Evolutionary conservation across 306 rosid genomes (phyloP), one percentile per base, ranked within the genome.

Genomic region (Fragaria nilgerrensis): DNA sequence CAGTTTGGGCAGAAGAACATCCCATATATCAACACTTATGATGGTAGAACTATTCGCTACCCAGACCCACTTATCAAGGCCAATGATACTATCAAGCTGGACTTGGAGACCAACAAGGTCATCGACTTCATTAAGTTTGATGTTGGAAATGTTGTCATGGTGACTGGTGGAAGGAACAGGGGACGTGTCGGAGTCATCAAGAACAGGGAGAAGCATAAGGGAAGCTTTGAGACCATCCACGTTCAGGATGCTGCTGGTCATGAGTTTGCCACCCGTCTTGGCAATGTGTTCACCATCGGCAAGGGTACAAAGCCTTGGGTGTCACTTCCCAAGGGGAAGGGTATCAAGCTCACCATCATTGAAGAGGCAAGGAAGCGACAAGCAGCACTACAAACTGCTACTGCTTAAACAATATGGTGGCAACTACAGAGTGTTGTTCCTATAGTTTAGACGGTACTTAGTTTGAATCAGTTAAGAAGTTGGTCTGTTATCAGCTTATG

Each of bases 141-240:
- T 75, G 93, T 90, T 12, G 96, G 98, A 12, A 90, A 93, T 25
- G 93, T 93, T 1, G 93, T 93, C 43, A 90, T 93, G 96, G 98
- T 90, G 5, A 90, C 98, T 0, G 96, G 96, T 22, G 98, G 96
- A 55, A 85, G 96, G 72, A 93, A 93, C 62, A 88, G 93, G 41
- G 98, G 98, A 0, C 93, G 98, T 37, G 96, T 93, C 36, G 98
- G 98, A 80, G 88, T 93, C 73, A 86, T 93, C 72, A 90, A 93
- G 84, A 93, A 59, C 85, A 89, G 96, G 81, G 98, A 90, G 79
- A 93, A 88, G 80, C 96, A 89, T 7, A 90, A 93, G 91, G 96
- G 98, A 63, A 90, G 80, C 71, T 93, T 93, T 53, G 98, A 93
- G 80, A 90, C 91, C 2, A 76, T 93, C 82, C 98, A 93, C 10